Base-by-base conservation (phyloP, 2,329 filamentous ascomycete genomes). In the Xylariaceae sp. region DNA sequence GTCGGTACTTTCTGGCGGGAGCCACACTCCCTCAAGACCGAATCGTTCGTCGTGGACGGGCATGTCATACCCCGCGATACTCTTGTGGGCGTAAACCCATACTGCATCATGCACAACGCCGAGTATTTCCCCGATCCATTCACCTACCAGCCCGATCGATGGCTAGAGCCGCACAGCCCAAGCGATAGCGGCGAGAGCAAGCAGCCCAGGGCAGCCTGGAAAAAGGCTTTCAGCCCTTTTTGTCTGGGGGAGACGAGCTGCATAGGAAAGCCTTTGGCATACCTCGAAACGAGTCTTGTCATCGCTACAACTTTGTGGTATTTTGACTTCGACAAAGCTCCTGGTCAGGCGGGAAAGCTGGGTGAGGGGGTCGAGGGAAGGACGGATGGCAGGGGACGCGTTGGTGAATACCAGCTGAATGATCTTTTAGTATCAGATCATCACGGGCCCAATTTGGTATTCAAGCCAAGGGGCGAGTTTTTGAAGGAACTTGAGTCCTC, bases 61-160 rank as follows among this genome's bases (percentile, higher is more conserved):
- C 42, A 49, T 33, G 22, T 44, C 7, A 42, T 49, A 15, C 47
- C 47, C 2, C 37, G 2, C 4, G 47, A 39, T 11, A 43, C 37
- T 2, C 32, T 37, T 4, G 33, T 49, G 2, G 39, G 36, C 16
- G 39, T 47, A 0, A 42, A 32, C 15, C 26, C 39, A 4, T 49
- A 44, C 19, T 3, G 17, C 2, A 15, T 49, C n/a, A 33, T 41
- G 15, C 39, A 46, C 31, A 40, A 47, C 17, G 34, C 31, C 8
- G 28, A 44, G 2, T 46, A 49, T 26, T 49, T 44, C 19, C 32
- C 38, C 2, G 34, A 46, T 4, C 35, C 44, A 1, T 46, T 43
- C 37, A 26, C 3, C 11, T 45, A 37, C 34, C 9, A 24, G 19
- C 34, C 34, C 12, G 34, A 37, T 13, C 34, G 34, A 24, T 37